Base-by-base conservation (phyloP, 2,329 filamentous ascomycete species). In the Chaetomium olivaceum region DNA sequence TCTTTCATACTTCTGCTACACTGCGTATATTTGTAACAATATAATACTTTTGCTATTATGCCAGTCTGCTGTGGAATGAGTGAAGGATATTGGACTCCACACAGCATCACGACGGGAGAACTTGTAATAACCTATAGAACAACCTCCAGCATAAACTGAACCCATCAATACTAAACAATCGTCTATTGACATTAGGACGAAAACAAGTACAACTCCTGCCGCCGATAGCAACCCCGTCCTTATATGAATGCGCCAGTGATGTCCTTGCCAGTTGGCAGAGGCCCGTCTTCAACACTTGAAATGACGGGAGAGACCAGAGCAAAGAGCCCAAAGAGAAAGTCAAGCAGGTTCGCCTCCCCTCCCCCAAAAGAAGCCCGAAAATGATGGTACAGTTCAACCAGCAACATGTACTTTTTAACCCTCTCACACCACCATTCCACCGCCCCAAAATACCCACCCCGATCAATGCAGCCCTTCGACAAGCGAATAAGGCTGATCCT, bases 401-500 rank as follows among this genome's bases (percentile, higher is more conserved):
- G 21, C 8, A 43, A 25, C 27, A 29, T n/a, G 29, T 16, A 25
- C 21, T 27, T 33, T 25, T 33, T 31, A 27, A 23, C 55, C 29
- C 19, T 33, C 21, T 43, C 11, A 9, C 9, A 5, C 23, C 2
- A 9, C 29, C 58, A 29, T 54, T 5, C 12, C 12, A 36, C n/a
- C 33, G 21, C 21, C 11, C 23, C 21, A 39, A 27, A n/a, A 14
- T 21, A 16, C 8, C 12, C 16, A 21, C 29, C 6, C 5, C 11
- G 7, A 51, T 68, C 59, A 70, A 25, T 66, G 62, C 33, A 70
- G 29, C 3, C 69, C 70, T 58, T 71, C 69, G 23, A 71, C 69
- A 54, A 70, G 36, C 7, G 60, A 66, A 46, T 70, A 70, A 16
- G 67, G 64, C 58, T 67, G 64, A 16, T 54, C 63, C 63, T 61